Conservation (phyloP, 1,284 basidiomycete species). For the Ustilago nuda region DNA sequence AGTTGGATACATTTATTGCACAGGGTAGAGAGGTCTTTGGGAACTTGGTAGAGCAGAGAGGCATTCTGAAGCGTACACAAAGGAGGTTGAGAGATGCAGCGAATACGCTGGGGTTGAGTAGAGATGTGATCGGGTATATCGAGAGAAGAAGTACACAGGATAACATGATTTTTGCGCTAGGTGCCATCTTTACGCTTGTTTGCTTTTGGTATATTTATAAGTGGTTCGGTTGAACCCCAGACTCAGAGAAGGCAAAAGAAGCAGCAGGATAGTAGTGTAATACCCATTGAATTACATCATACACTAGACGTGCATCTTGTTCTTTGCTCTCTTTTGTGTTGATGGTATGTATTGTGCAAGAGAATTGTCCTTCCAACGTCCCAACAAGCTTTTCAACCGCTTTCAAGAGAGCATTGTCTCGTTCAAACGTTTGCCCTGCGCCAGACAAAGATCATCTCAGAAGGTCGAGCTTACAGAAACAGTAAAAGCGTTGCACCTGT, state of each 20-base stretch:
- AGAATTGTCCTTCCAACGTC: not conserved
- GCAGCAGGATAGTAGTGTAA: not conserved
- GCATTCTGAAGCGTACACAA: constrained; percentile 66
- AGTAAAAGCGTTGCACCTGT: no score
- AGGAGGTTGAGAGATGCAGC: constrained; percentile 62
- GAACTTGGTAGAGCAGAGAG: constrained; percentile 67
- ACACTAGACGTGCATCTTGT: not conserved
- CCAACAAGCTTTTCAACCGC: no score
- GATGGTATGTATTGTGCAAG: not conserved
- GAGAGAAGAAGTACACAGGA: constrained; percentile 67
- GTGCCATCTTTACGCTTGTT: constrained; percentile 64
- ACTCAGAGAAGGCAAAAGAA: not conserved
- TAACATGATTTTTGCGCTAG: constrained; percentile 65
- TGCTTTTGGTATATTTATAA: constrained; percentile 68
- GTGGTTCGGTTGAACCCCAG: constrained; percentile 51
- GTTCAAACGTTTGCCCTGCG: no score
- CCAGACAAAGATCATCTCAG: no score
- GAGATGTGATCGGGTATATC: constrained; percentile 68
- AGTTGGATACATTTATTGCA: constrained; percentile 67
- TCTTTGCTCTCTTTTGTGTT: not conserved
- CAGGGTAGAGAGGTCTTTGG: constrained; percentile 66
- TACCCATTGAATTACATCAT: constrained; percentile 1
- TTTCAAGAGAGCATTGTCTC: no score
- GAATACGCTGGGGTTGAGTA: constrained; percentile 65
- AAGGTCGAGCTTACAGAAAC: no score